phyloP scores from a whole-genome alignment of 2,329 filamentous ascomycete species.

The Kalmusia sp. region DNA sequence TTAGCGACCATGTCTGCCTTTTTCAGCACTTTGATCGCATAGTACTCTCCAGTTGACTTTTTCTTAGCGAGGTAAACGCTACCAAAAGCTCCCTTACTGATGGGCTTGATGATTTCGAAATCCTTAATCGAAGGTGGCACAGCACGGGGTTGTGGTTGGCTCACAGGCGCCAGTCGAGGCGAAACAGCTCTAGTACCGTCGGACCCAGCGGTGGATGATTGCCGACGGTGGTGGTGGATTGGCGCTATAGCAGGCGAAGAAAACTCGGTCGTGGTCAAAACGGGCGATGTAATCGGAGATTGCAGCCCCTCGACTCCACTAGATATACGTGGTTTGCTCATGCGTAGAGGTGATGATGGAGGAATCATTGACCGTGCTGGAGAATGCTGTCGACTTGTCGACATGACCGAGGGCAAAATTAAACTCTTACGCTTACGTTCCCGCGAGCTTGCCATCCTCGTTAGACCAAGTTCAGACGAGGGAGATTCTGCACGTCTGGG shows the following conservation, averaged over 20 bases:
- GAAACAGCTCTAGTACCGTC: slow-evolving; percentile 73
- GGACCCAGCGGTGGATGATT: slow-evolving; percentile 89
- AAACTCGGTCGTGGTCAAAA: slow-evolving; percentile 83
- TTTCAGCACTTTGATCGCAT: slow-evolving; percentile 97
- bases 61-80: slow-evolving; percentile 99
- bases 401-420: slow-evolving; percentile 76
- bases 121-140: slow-evolving; percentile 97
- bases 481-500: slow-evolving; percentile 85
- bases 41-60: slow-evolving; percentile 97
- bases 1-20: slow-evolving; percentile 99
- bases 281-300: slow-evolving; percentile 89
- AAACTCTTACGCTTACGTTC: slow-evolving; percentile 88
- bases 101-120: slow-evolving; percentile 99
- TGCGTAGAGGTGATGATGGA: slow-evolving; percentile 85
- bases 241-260: slow-evolving; percentile 70
- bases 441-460: slow-evolving; percentile 77
- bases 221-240: slow-evolving; percentile 77
- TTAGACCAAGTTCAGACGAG: slow-evolving; percentile 82
- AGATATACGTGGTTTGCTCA: slow-evolving; percentile 78
- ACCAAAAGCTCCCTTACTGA: slow-evolving; percentile 97
- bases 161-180: slow-evolving; percentile 77
- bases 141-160: slow-evolving; percentile 83
- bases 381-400: slow-evolving; percentile 84
- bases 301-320: slow-evolving; percentile 69
- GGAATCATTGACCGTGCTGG: slow-evolving; percentile 77